A percentile compares a stretch with the other conserved stretches of the same genome.
Conservation (phyloP, 192 early-diverging fungal genomes). For the Coemansia aciculifera region DNA sequence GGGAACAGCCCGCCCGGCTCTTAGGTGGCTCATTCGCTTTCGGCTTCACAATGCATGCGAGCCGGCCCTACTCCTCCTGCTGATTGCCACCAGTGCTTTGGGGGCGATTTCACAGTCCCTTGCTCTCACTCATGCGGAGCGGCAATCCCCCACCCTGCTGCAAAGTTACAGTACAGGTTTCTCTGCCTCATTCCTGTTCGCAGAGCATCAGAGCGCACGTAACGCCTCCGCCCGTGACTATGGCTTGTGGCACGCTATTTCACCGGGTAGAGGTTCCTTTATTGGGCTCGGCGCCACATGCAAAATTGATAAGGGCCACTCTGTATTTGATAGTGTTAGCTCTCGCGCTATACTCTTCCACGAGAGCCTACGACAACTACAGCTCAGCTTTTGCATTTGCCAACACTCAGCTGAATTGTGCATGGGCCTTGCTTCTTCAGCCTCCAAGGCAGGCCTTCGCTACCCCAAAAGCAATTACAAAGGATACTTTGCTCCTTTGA, state of each 20-base stretch:
- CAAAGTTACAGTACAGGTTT: conserved; percentile 1
- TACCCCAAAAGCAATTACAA: no score
- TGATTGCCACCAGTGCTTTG: neutral
- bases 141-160: conserved; percentile 9
- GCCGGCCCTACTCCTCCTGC: conserved; percentile 4
- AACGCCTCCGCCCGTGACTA: neutral
- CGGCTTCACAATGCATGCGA: neutral
- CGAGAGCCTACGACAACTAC: neutral
- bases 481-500: no score
- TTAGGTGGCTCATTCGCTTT: neutral
- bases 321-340: neutral
- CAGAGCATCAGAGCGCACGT: neutral
- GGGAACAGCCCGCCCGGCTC: conserved; percentile 3
- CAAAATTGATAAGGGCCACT: neutral
- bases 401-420: no score
- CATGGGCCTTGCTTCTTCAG: no score
- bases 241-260: neutral
- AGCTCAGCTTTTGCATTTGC: no score
- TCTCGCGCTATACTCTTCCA: neutral
- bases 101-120: neutral
- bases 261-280: neutral
- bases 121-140: conserved; percentile 10
- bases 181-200: neutral
- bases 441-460: no score
- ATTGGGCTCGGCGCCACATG: neutral